Base-by-base conservation (phyloP, 371 early-diverging fungal species). In the Mucor racemosus region DNA sequence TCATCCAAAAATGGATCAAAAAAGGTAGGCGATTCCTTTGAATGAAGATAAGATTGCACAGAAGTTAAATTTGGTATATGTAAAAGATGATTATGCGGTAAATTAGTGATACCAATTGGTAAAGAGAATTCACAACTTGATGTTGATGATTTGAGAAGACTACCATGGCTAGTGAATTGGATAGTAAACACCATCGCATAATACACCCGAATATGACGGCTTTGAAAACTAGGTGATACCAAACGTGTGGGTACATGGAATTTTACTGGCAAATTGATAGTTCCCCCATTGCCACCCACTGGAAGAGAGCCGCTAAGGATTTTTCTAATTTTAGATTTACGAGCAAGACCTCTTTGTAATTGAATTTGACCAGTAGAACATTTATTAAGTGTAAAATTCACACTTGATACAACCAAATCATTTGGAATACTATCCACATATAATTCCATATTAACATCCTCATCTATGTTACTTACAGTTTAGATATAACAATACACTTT, bases 221-320 rank as follows among this genome's bases (percentile, higher is more conserved):
- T 76, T 26, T 72, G 67, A 60, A 78, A 75, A 11, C 72, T 69
- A 9, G 78, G 78, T 62, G 74, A 75, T 11, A 78, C 78, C 11
- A 78, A 67, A 0, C 72, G 66, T 9, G 76, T 78, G 14, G 78
- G 78, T 5, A 78, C 54, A 42, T 71, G 71, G 57, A 78, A 72
- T 14, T 68, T 62, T 21, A 79, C 56, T 5, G 75, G 71, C 7
- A 77, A 58, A 14, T 40, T 60, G 13, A 70, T 60, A 9, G 60
- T 35, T 2, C 69, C 68, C 4, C 38, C 58, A 26, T 74, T 71
- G 10, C 69, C 66, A 3, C 65, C 64, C n/a, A 77, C 67, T 1
- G 65, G 36, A 6, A 66, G 35, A 0, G 54, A 48, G 26, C 65
- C 38, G 2, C 36, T 14, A 14, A 70, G 19, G 26, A 74, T 71